Conservation (phyloP, 352 stramenopile species). For the Globisporangium rhizosaccharum region DNA sequence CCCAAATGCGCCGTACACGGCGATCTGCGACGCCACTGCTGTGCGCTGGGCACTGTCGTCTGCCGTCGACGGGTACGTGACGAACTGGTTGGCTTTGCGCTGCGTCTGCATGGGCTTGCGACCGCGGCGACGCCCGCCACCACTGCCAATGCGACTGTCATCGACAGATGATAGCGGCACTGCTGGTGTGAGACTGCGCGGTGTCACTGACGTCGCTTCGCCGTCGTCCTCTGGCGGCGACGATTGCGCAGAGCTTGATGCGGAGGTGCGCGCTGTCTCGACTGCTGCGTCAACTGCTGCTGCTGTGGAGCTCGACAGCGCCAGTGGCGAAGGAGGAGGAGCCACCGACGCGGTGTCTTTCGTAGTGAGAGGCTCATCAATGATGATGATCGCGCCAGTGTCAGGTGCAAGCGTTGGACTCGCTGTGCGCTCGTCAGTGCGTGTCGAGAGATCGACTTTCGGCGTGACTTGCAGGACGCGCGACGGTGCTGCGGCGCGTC, state of each 20-base stretch:
- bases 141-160: neutral
- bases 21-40: constrained; percentile 7
- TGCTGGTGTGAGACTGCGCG: neutral
- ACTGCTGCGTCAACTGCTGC: neutral
- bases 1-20: constrained; percentile 15
- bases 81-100: neutral
- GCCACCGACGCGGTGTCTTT: neutral
- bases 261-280: neutral
- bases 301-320: neutral
- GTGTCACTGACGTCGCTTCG: neutral
- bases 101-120: constrained; percentile 13
- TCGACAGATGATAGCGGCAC: neutral
- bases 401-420: too few species aligned
- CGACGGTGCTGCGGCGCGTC: too few species aligned
- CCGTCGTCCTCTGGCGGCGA: neutral
- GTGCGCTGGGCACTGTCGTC: neutral
- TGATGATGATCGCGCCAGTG: too few species aligned
- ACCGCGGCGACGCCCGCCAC: constrained; percentile 8
- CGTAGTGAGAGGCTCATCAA: neutral
- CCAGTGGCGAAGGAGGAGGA: too few species aligned
- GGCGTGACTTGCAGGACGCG: too few species aligned
- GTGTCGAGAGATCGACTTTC: too few species aligned
- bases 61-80: neutral
- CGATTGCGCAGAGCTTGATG: neutral
- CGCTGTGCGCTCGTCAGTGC: too few species aligned